A percentile compares a stretch with the other conserved stretches of the same genome.
phyloP scores from a whole-genome alignment of 306 rosid species.

The Casuarina cunninghamiana region DNA sequence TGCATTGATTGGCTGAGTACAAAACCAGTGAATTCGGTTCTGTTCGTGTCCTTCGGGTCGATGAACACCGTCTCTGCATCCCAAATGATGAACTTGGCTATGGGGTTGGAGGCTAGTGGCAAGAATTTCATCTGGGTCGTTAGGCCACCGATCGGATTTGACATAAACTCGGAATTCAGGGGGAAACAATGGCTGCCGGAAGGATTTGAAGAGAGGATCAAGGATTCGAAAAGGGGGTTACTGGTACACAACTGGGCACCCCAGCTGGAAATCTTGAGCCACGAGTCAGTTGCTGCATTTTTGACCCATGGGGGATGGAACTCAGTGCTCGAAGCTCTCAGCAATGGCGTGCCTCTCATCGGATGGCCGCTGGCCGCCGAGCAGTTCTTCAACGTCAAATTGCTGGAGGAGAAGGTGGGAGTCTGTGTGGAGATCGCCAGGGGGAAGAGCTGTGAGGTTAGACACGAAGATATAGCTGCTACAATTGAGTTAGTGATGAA shows the following conservation, averaged over 20 bases:
- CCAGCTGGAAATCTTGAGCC: conserved; percentile 59
- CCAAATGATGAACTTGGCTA: conserved; percentile 61
- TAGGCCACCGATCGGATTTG: conserved; percentile 60
- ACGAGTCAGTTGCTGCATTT: conserved; percentile 44
- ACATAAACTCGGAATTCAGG: conserved; percentile 61
- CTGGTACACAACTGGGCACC: conserved; percentile 71
- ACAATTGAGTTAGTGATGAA: conserved; percentile 51
- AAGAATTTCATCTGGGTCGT: conserved; percentile 64
- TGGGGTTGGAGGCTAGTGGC: conserved; percentile 47
- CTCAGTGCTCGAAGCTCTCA: conserved; percentile 60
- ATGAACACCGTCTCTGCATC: conserved; percentile 56
- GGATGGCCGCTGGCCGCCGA: conserved; percentile 87
- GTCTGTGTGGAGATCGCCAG: conserved; percentile 72
- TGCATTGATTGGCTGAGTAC: conserved; percentile 51
- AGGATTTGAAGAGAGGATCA: conserved; percentile 44
- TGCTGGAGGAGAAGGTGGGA: conserved; percentile 54
- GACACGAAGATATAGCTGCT: conserved; percentile 30
- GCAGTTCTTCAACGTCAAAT: conserved; percentile 56
- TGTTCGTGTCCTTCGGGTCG: conserved; percentile 66
- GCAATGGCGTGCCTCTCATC: conserved; percentile 61
- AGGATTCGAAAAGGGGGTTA: conserved; percentile 35
- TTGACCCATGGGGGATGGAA: conserved; percentile 83
- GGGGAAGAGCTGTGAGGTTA: conserved; percentile 55
- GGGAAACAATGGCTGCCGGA: conserved; percentile 57
- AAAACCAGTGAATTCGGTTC: conserved; percentile 51